These are phyloP conservation scores for Penicillium vulpinum DNA, from an alignment of 2,329 filamentous ascomycete species.

Conservation along the genomic window DNA sequence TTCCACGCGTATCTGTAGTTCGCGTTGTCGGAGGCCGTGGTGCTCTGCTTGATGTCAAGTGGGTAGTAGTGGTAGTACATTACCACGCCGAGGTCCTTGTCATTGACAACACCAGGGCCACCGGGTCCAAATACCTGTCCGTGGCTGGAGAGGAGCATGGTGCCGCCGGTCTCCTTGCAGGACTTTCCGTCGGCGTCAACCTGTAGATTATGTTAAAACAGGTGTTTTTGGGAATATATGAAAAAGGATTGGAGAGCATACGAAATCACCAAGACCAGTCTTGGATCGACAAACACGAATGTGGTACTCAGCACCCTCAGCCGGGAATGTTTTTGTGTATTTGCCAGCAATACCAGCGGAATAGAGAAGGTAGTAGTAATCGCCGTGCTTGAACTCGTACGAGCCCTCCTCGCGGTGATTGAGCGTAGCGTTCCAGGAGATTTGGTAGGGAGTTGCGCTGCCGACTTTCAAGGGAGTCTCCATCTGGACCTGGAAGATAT, in stretches of 20 bases:
- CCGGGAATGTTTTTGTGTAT: slow-evolving; percentile 54
- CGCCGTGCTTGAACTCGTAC: slow-evolving; percentile 56
- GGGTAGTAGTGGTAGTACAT: slow-evolving; percentile 63
- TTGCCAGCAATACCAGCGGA: slow-evolving; percentile 59
- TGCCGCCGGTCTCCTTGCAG: slow-evolving; percentile 61
- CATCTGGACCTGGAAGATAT: slow-evolving; percentile 62
- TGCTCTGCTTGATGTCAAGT: slow-evolving; percentile 51
- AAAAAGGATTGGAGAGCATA: slow-evolving; percentile 26
- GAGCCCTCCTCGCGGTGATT: slow-evolving; percentile 59
- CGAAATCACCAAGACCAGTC: slow-evolving; percentile 56
- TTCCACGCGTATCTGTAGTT: slow-evolving; percentile 52
- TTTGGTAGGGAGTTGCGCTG: slow-evolving; percentile 43
- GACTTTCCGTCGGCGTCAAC: slow-evolving; percentile 55
- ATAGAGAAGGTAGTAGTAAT: slow-evolving; percentile 65
- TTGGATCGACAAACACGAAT: slow-evolving; percentile 63
- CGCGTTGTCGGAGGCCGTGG: slow-evolving; percentile 47
- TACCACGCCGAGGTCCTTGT: slow-evolving; percentile 50
- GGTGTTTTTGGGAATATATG: not conserved
- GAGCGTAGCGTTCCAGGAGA: slow-evolving; percentile 56
- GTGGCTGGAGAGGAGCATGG: slow-evolving; percentile 61
- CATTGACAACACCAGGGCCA: slow-evolving; percentile 51
- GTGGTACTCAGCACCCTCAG: slow-evolving; percentile 62
- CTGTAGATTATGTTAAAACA: slow-evolving; percentile 15
- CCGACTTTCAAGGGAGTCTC: slow-evolving; percentile 28
- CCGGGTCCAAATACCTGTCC: slow-evolving; percentile 65